These are phyloP conservation scores for Exophiala sp. DNA, from an alignment of 2,329 filamentous ascomycete genomes.

Conservation along the genomic window DNA sequence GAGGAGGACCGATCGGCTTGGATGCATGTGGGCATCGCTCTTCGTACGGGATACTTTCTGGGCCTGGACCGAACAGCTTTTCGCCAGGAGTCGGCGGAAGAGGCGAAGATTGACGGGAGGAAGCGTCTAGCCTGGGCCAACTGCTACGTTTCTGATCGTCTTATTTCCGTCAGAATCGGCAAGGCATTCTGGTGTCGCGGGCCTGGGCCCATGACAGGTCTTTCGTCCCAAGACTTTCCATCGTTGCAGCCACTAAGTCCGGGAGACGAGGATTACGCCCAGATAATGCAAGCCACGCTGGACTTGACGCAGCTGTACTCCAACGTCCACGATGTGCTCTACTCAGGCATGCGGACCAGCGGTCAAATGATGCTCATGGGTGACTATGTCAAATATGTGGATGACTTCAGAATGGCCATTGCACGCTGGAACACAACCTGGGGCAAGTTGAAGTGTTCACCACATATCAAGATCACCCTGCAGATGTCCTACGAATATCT, in stretches of 20 bases:
- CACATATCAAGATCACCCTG: constrained; percentile 60
- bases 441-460: constrained; percentile 60
- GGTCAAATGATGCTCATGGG: constrained; percentile 65
- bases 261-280: constrained; percentile 60
- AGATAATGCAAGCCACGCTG: constrained; percentile 64
- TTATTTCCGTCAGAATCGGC: constrained; percentile 65
- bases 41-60: constrained; percentile 64
- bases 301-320: constrained; percentile 67
- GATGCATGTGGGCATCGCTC: constrained; percentile 68
- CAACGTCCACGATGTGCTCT: constrained; percentile 67
- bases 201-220: constrained; percentile 59
- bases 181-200: constrained; percentile 69
- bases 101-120: constrained; percentile 55
- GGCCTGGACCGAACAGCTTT: constrained; percentile 64
- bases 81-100: constrained; percentile 53
- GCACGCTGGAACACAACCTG: constrained; percentile 65
- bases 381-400: constrained; percentile 68
- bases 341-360: constrained; percentile 63
- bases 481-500: constrained; percentile 68
- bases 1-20: constrained; percentile 69
- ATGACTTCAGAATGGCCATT: constrained; percentile 64
- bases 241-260: constrained; percentile 54
- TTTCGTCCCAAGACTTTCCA: constrained; percentile 62
- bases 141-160: constrained; percentile 61
- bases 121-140: constrained; percentile 64